Conservation (phyloP, 495 filamentous ascomycete species). For the Neurospora sp. region DNA sequence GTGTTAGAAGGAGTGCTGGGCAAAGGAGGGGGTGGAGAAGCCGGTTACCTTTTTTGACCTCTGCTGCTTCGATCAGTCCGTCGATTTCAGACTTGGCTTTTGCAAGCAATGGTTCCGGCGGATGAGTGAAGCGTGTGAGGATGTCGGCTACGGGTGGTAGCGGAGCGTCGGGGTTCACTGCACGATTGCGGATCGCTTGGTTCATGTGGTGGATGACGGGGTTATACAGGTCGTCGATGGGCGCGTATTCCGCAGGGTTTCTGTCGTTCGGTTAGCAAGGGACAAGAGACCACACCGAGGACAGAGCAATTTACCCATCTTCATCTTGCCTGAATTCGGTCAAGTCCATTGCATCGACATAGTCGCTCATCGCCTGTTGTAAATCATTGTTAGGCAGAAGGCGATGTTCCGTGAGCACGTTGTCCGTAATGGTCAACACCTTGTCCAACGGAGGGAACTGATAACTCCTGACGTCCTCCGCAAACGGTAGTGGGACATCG, state of each 20-base stretch:
- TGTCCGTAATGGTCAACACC: conserved; percentile 84
- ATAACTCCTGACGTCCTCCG: conserved; percentile 83
- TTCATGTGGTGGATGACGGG: conserved; percentile 86
- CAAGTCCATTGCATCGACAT: conserved; percentile 91
- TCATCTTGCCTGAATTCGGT: conserved; percentile 48
- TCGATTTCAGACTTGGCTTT: conserved; percentile 48
- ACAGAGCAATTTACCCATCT: conserved; percentile 46
- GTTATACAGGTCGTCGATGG: conserved; percentile 78
- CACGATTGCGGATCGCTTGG: conserved; percentile 72
- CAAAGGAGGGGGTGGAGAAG: not conserved
- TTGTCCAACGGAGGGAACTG: conserved; percentile 84
- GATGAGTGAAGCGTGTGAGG: conserved; percentile 63
- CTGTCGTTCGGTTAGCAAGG: conserved; percentile 35
- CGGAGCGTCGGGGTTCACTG: conserved; percentile 59
- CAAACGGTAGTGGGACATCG: conserved; percentile 88
- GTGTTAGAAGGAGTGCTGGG: not conserved
- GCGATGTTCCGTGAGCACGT: conserved; percentile 69
- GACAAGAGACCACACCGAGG: not conserved
- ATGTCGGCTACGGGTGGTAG: conserved; percentile 57
- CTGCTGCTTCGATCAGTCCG: conserved; percentile 54
- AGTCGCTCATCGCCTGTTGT: conserved; percentile 71
- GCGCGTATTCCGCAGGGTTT: conserved; percentile 59
- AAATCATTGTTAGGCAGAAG: conserved; percentile 72
- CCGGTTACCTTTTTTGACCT: conserved; percentile 62
- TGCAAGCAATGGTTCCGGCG: conserved; percentile 54